Conservation (phyloP, 1,284 basidiomycete species). For the Thecaphora thlaspeos region DNA sequence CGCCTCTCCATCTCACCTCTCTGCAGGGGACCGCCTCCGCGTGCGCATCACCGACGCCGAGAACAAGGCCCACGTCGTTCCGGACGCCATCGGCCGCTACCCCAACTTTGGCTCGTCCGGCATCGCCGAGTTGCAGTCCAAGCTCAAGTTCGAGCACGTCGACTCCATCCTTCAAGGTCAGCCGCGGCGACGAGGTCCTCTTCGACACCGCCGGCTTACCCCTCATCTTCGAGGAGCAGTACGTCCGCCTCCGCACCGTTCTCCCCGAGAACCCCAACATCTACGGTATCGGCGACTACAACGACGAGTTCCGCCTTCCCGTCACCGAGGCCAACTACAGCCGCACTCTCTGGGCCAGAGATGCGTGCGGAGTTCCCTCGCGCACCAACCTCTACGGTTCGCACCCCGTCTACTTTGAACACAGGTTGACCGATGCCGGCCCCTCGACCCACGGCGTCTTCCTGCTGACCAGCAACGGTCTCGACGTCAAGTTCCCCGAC, state of each 20-base stretch:
- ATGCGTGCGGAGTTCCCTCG: slow-evolving; percentile 10
- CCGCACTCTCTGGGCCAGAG: slow-evolving; percentile 62
- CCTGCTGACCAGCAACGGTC: slow-evolving; percentile 33
- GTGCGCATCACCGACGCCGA: slow-evolving; percentile 4
- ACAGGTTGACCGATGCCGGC: slow-evolving; percentile 62
- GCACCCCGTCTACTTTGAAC: slow-evolving; percentile 70
- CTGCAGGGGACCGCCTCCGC: slow-evolving; percentile 1
- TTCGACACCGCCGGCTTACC: slow-evolving; percentile 6
- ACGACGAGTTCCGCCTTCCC: slow-evolving; percentile 68
- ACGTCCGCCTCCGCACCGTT: slow-evolving; percentile 63
- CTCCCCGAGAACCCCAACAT: slow-evolving; percentile 65
- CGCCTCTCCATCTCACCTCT: too few species aligned
- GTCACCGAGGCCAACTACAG: slow-evolving; percentile 58
- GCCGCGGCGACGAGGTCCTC: slow-evolving; percentile 11
- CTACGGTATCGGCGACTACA: slow-evolving; percentile 70
- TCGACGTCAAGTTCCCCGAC: slow-evolving; percentile 37
- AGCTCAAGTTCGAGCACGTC: slow-evolving; percentile 11
- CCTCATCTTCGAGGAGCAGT: slow-evolving; percentile 70
- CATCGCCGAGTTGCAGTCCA: background rate
- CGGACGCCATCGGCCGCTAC: slow-evolving; percentile 2
- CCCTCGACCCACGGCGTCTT: slow-evolving; percentile 27
- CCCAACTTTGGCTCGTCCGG: background rate
- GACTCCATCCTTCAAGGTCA: slow-evolving; percentile 9
- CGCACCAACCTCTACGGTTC: slow-evolving; percentile 65
- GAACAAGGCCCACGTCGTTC: slow-evolving; percentile 34